A percentile compares a stretch with the other conserved stretches of the same genome.
These are phyloP conservation scores for Coleophoma crateriformis DNA, from an alignment of 2,329 filamentous ascomycete genomes.

Conservation along the genomic window DNA sequence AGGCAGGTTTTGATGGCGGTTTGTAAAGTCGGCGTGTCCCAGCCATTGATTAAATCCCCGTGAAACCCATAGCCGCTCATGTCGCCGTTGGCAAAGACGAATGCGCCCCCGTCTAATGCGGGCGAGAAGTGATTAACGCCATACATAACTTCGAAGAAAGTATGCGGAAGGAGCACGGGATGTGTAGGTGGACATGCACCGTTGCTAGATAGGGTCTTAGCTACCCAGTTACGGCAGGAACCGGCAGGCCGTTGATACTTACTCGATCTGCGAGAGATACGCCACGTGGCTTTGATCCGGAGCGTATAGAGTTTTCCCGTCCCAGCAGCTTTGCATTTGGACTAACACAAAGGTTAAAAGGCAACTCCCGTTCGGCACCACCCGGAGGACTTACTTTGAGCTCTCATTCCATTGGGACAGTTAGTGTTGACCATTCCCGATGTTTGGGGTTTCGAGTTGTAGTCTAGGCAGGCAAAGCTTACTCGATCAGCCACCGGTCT, in stretches of 20 bases:
- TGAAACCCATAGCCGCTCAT: constrained; percentile 5
- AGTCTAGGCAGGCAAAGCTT: constrained; percentile 3
- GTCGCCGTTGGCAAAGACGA: constrained; percentile 6
- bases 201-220: neutral
- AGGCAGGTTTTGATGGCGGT: constrained; percentile 2
- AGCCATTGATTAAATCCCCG: constrained; percentile 8
- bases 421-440: constrained; percentile 51
- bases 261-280: constrained; percentile 29
- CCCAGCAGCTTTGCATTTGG: constrained; percentile 60
- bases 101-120: constrained; percentile 4
- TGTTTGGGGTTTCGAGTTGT: constrained; percentile 27
- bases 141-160: constrained; percentile 9
- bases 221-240: no score
- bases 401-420: constrained; percentile 52
- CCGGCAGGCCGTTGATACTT: neutral
- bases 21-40: constrained; percentile 3
- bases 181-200: constrained; percentile 8
- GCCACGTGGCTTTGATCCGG: constrained; percentile 34
- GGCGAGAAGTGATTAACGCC: neutral
- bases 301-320: constrained; percentile 47
- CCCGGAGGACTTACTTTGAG: constrained; percentile 32
- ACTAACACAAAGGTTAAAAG: constrained; percentile 19
- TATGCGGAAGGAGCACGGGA: constrained; percentile 3
- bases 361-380: no score
- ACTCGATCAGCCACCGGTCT: constrained; percentile 27